Percentiles rank a stretch among this genome's conserved stretches.
phyloP scores from a whole-genome alignment of 495 filamentous ascomycete species.

The Tetracladium setigerum region DNA sequence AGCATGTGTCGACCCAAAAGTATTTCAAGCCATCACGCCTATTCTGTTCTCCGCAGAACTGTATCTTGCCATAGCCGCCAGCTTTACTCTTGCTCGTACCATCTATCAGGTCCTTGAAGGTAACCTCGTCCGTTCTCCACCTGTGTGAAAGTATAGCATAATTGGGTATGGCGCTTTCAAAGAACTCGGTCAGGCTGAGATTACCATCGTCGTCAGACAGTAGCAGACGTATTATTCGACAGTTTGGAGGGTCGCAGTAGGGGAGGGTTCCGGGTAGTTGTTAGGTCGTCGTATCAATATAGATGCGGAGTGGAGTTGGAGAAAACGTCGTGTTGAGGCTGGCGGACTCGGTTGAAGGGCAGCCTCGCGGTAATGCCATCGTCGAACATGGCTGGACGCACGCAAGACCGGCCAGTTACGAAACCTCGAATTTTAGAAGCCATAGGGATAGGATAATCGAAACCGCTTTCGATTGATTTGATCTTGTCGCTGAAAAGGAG shows the following conservation, averaged over 20 bases:
- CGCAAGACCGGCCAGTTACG: neutral
- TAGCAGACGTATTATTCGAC: constrained; percentile 1
- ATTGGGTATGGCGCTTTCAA: constrained; percentile 3
- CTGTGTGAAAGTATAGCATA: constrained; percentile 26
- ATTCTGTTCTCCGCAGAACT: constrained; percentile 8
- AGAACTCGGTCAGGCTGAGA: constrained; percentile 8
- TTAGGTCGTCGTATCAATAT: neutral
- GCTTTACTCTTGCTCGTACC: neutral
- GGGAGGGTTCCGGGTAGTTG: neutral
- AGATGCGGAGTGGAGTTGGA: neutral
- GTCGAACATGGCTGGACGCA: neutral
- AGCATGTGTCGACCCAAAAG: too few relatives aligned
- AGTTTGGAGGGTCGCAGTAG: neutral
- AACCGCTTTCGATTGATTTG: neutral
- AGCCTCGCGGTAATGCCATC: constrained; percentile 1
- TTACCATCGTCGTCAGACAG: constrained; percentile 1
- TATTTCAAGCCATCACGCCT: neutral
- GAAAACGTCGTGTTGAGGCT: constrained; percentile 2
- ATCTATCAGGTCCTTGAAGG: constrained; percentile 7
- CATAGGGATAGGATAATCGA: neutral
- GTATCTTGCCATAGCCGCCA: constrained; percentile 8
- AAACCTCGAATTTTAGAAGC: neutral
- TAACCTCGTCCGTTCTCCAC: constrained; percentile 13
- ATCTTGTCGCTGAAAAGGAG: neutral
- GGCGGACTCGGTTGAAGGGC: neutral